Percentiles rank a stretch among this genome's conserved stretches.
Conservation (phyloP, 352 stramenopile genomes). For the Nothophytophthora sp. region DNA sequence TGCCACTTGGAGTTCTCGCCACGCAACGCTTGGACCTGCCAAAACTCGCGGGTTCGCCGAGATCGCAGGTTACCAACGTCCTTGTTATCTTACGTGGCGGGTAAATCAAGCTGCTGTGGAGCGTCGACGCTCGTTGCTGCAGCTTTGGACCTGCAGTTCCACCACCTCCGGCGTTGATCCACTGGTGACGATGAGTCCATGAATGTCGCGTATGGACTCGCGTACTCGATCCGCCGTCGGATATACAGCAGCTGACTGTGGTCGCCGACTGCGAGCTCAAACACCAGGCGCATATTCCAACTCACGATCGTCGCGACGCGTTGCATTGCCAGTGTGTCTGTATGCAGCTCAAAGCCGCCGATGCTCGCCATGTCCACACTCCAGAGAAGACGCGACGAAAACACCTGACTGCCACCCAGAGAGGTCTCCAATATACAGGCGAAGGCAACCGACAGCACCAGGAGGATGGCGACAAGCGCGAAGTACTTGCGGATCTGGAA, state of each 20-base stretch:
- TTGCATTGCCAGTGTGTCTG: not conserved
- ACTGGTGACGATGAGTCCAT: too few species aligned
- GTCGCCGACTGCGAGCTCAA: not conserved
- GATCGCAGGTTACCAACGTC: too few species aligned
- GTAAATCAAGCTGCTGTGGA: too few species aligned
- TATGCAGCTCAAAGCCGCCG: conserved; percentile 1
- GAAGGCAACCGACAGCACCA: not conserved
- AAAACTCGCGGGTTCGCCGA: too few species aligned
- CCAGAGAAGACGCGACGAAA: not conserved
- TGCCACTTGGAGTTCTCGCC: too few species aligned
- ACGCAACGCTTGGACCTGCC: too few species aligned
- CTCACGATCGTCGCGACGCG: conserved; percentile 2
- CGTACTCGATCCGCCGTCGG: conserved; percentile 2
- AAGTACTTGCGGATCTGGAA: not conserved
- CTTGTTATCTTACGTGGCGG: too few species aligned
- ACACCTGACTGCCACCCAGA: not conserved
- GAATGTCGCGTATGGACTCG: conserved; percentile 4
- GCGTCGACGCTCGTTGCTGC: too few species aligned
- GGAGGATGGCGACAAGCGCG: not conserved
- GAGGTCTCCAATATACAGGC: not conserved
- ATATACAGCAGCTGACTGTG: conserved; percentile 3
- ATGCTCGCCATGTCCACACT: too few species aligned
- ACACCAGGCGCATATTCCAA: not conserved
- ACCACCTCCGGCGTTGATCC: too few species aligned
- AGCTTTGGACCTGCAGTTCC: too few species aligned